These are phyloP conservation scores for Podospora conica DNA, from an alignment of 495 filamentous ascomycete species.

Conservation along the genomic window DNA sequence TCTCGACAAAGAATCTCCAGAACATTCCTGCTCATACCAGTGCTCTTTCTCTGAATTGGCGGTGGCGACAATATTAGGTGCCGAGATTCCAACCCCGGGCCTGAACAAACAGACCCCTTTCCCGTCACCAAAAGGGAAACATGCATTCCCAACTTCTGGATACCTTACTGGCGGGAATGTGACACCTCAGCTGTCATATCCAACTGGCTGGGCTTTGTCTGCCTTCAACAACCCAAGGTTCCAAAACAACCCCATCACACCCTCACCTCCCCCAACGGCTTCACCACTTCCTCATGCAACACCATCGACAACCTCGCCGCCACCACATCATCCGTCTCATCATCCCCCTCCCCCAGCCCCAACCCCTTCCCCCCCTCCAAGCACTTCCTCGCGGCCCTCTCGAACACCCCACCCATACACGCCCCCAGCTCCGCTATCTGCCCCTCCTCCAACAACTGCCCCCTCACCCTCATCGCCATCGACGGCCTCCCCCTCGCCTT, in stretches of 20 bases:
- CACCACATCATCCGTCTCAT: constrained; percentile 30
- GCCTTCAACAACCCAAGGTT: background rate
- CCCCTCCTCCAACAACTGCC: constrained; percentile 21
- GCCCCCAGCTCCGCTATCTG: constrained; percentile 28
- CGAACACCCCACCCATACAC: constrained; percentile 30
- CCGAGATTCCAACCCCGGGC: too few relatives aligned
- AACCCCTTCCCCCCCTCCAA: constrained; percentile 27
- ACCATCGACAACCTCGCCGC: constrained; percentile 27
- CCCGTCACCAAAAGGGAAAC: too few relatives aligned
- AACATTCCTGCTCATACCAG: too few relatives aligned
- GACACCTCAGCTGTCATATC: background rate
- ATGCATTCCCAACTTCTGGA: too few relatives aligned
- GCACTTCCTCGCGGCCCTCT: constrained; percentile 28
- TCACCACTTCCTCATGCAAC: constrained; percentile 34
- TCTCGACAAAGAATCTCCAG: too few relatives aligned
- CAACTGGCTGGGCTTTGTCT: background rate
- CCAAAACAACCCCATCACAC: constrained; percentile 16
- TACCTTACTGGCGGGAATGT: too few relatives aligned
- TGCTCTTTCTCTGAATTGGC: too few relatives aligned
- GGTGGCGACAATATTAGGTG: too few relatives aligned
- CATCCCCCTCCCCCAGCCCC: constrained; percentile 25
- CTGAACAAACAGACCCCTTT: too few relatives aligned
- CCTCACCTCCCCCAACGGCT: constrained; percentile 28
- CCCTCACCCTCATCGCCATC: constrained; percentile 25
- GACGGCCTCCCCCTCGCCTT: constrained; percentile 21